These are phyloP conservation scores for Tieghemostelium lacteum DNA, from an alignment of 78 protist genomes.

Conservation along the genomic window DNA sequence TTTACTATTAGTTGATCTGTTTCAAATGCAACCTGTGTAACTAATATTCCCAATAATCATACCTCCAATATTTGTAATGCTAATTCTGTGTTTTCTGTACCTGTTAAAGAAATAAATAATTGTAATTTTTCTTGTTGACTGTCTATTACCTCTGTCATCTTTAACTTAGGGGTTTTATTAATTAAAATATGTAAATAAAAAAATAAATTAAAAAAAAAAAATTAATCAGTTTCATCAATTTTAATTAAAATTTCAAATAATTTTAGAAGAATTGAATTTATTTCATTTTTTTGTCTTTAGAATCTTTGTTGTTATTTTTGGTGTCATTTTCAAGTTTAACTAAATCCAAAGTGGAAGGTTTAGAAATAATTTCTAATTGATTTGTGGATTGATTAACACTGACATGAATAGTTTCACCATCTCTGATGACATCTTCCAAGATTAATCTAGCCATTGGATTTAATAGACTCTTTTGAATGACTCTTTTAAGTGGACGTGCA, in stretches of 20 bases:
- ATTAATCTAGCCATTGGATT: conserved; percentile 85
- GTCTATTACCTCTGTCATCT: not conserved
- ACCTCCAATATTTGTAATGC: conserved; percentile 21
- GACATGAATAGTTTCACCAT: conserved; percentile 22
- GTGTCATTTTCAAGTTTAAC: too few species aligned
- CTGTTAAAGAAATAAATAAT: conserved; percentile 18
- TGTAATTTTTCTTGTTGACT: not conserved
- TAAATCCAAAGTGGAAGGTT: too few species aligned
- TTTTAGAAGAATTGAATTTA: too few species aligned
- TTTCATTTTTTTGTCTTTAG: too few species aligned
- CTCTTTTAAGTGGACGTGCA: conserved; percentile 96
- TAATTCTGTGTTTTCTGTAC: not conserved
- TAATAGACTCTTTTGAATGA: conserved; percentile 89
- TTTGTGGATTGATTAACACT: too few species aligned
- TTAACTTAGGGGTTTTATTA: not conserved
- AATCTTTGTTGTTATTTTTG: too few species aligned
- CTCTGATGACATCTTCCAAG: conserved; percentile 65
- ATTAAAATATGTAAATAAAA: too few species aligned
- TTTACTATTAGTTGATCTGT: not conserved
- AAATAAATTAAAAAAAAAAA: not conserved
- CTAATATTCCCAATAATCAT: not conserved
- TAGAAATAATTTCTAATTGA: too few species aligned
- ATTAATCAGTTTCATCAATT: too few species aligned
- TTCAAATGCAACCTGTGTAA: not conserved
- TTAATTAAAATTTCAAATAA: too few species aligned